Evolutionary conservation across 805 yeast genomes (phyloP).

Genomic region (Pichia ethanolica): DNA sequence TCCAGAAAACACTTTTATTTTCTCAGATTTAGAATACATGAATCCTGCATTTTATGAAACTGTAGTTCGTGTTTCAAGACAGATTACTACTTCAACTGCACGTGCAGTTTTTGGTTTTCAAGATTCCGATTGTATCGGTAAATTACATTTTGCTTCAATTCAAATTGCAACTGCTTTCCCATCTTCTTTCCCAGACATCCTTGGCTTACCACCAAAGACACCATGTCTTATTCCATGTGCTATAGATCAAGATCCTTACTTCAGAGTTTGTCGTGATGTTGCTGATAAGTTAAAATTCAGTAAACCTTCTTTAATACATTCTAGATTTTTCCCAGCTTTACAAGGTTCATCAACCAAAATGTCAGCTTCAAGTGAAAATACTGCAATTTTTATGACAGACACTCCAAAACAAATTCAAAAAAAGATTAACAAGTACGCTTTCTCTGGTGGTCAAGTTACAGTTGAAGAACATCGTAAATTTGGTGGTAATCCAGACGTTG

Average conservation of each 20-base stretch:
- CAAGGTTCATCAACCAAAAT: conserved; percentile 95
- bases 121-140: conserved; percentile 93
- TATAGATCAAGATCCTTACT: conserved; percentile 97
- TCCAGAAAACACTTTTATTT: conserved; percentile 89
- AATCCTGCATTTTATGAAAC: conserved; percentile 91
- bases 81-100: conserved; percentile 95
- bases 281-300: conserved; percentile 86
- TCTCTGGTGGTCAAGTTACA: conserved; percentile 86
- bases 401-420: conserved; percentile 86
- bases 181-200: conserved; percentile 88
- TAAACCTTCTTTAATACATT: conserved; percentile 88
- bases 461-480: conserved; percentile 82
- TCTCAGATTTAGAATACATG: conserved; percentile 89
- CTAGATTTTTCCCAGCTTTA: conserved; percentile 95
- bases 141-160: conserved; percentile 88
- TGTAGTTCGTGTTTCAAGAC: conserved; percentile 86
- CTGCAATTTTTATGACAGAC: conserved; percentile 93
- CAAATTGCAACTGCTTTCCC: conserved; percentile 97
- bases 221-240: conserved; percentile 98
- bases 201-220: conserved; percentile 80
- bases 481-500: conserved; percentile 95
- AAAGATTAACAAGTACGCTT: conserved; percentile 93
- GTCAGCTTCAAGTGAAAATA: conserved; percentile 88
- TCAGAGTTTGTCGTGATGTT: conserved; percentile 95
- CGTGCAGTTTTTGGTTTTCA: conserved; percentile 94